phyloP scores from a whole-genome alignment of 768 basidiomycete genomes.

The Cystobasidium ongulense region DNA sequence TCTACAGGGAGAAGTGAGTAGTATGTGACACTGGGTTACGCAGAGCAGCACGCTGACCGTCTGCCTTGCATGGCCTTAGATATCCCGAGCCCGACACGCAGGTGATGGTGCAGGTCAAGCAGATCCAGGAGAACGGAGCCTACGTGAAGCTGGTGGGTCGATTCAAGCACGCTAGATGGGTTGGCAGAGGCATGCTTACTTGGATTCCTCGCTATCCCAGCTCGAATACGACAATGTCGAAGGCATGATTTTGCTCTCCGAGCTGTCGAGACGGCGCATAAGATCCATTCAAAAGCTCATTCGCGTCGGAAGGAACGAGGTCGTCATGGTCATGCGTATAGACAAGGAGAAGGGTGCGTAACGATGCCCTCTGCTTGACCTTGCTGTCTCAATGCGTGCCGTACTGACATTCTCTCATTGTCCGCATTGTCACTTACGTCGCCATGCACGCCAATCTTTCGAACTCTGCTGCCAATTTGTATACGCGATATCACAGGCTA shows the following conservation, averaged over 20 bases:
- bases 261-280: slow-evolving; percentile 90
- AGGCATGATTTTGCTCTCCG: slow-evolving; percentile 98
- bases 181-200: background rate
- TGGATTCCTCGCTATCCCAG: slow-evolving; percentile 47
- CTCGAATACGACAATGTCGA: slow-evolving; percentile 99
- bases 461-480: background rate
- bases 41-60: background rate
- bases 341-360: slow-evolving; percentile 93
- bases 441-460: background rate
- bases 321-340: slow-evolving; percentile 92
- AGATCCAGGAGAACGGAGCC: slow-evolving; percentile 99
- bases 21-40: too few relatives aligned
- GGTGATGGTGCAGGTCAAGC: slow-evolving; percentile 98
- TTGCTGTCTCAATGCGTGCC: background rate
- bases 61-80: background rate
- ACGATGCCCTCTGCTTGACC: background rate
- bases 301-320: slow-evolving; percentile 92
- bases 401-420: background rate
- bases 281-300: slow-evolving; percentile 96
- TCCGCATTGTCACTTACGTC: slow-evolving; percentile 6
- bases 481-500: slow-evolving; percentile 56
- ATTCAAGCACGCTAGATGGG: background rate
- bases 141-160: slow-evolving; percentile 86
- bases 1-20: slow-evolving; percentile 26
- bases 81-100: slow-evolving; percentile 77